A percentile compares a stretch with the other conserved stretches of the same genome.
Evolutionary conservation across 164 flowering plant species (phyloP).

Genomic region (Litsea cubeba): DNA sequence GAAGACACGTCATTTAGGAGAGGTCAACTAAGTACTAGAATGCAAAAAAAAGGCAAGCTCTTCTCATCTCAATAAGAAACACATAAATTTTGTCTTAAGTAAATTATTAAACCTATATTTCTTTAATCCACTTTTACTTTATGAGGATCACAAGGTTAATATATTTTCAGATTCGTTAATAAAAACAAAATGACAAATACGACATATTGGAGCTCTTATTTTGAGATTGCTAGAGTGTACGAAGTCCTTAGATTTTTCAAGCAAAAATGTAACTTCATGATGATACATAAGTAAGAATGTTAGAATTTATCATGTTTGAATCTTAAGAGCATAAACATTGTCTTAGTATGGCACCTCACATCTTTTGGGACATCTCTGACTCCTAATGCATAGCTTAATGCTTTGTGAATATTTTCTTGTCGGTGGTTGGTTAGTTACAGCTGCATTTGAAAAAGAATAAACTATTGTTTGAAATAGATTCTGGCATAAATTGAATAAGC

Average conservation of each 20-base stretch:
- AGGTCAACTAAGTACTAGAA: slow-evolving; percentile 84
- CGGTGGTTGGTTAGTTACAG: no score
- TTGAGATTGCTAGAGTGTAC: no score
- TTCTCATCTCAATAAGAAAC: not conserved
- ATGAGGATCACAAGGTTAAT: no score
- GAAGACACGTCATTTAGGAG: slow-evolving; percentile 36
- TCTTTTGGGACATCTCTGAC: not conserved
- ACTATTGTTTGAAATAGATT: no score
- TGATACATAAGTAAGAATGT: no score
- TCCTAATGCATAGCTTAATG: not conserved
- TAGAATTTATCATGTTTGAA: no score
- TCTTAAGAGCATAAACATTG: not conserved
- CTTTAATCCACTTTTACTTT: not conserved
- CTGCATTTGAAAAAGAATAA: no score
- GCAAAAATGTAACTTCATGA: no score
- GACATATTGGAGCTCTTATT: not conserved
- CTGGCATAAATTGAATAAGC: no score
- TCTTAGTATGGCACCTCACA: not conserved
- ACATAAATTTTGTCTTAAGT: not conserved
- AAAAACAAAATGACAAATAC: no score
- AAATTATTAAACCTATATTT: no score
- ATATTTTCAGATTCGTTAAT: not conserved
- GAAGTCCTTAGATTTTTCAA: no score
- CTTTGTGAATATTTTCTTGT: not conserved
- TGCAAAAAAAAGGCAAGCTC: slow-evolving; percentile 84